These are phyloP conservation scores for Symbiodinium natans DNA, from an alignment of 73 alveolate species.

Conservation along the genomic window DNA sequence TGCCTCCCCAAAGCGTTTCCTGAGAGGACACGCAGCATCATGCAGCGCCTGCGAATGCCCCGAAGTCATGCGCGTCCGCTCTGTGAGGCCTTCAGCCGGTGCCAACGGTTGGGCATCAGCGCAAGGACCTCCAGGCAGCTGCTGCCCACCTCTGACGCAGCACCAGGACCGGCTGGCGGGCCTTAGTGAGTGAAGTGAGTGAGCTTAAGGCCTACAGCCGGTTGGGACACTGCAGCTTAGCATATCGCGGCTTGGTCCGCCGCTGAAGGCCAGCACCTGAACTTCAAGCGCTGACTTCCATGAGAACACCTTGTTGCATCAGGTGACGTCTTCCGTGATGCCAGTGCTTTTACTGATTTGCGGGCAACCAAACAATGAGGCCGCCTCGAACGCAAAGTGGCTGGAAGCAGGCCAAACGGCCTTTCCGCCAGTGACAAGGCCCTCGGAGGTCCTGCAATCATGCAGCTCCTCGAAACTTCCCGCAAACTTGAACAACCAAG, in stretches of 20 bases:
- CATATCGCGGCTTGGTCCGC: too few species aligned
- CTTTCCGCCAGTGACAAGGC: background rate
- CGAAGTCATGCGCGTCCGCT: too few species aligned
- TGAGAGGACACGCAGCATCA: background rate
- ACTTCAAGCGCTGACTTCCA: constrained; percentile 53
- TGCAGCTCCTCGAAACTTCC: background rate
- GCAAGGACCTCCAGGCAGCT: constrained; percentile 23
- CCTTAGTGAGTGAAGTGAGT: background rate
- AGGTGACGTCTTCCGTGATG: background rate
- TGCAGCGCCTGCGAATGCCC: too few species aligned
- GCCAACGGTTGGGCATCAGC: constrained; percentile 63
- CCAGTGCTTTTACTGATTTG: background rate
- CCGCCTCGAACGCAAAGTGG: constrained; percentile 60
- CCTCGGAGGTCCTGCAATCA: background rate
- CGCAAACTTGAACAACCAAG: background rate
- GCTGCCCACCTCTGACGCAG: background rate
- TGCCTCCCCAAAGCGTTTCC: constrained; percentile 25
- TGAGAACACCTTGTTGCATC: constrained; percentile 2
- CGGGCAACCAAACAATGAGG: background rate
- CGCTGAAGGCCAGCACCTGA: constrained; percentile 20
- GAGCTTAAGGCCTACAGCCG: background rate
- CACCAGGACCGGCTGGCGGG: background rate
- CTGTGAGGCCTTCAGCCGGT: constrained; percentile 22
- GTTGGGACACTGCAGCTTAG: too few species aligned
- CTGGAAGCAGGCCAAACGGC: constrained; percentile 21